phyloP scores from a whole-genome alignment of 495 filamentous ascomycete species.

The Filosporella fistucella region DNA sequence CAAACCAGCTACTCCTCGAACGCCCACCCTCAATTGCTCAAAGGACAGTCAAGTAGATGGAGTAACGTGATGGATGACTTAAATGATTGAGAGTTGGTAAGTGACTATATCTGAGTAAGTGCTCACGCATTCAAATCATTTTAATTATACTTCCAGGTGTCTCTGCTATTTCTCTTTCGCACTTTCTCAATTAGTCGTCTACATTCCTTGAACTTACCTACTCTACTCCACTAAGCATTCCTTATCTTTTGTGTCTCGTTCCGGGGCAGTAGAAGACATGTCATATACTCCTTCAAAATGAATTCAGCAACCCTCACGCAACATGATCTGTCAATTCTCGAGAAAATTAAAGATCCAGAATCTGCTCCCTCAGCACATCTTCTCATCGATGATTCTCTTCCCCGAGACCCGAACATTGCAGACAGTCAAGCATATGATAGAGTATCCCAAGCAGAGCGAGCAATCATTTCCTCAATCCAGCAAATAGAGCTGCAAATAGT shows the following conservation, averaged over 20 bases:
- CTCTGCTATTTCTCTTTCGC: too few relatives aligned
- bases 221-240: too few relatives aligned
- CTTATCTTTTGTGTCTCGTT: too few relatives aligned
- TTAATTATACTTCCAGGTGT: too few relatives aligned
- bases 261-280: too few relatives aligned
- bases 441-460: slow-evolving; percentile 35
- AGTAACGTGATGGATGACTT: slow-evolving; percentile 1
- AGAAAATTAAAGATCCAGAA: slow-evolving; percentile 78
- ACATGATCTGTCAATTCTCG: slow-evolving; percentile 68
- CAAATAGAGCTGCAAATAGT: slow-evolving; percentile 42
- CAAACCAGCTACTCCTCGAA: slow-evolving; percentile 9
- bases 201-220: too few relatives aligned
- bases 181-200: too few relatives aligned
- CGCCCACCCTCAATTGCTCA: slow-evolving; percentile 17
- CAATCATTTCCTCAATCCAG: slow-evolving; percentile 45
- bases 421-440: slow-evolving; percentile 29
- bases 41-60: too few relatives aligned
- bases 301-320: slow-evolving; percentile 45
- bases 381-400: slow-evolving; percentile 51
- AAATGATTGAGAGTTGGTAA: too few relatives aligned
- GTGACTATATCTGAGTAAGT: too few relatives aligned
- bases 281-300: background rate
- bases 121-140: too few relatives aligned
- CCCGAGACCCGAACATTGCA: slow-evolving; percentile 54
- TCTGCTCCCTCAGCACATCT: slow-evolving; percentile 50